phyloP scores from a whole-genome alignment of 768 basidiomycete genomes.

The Rossbeevera mucosa region DNA sequence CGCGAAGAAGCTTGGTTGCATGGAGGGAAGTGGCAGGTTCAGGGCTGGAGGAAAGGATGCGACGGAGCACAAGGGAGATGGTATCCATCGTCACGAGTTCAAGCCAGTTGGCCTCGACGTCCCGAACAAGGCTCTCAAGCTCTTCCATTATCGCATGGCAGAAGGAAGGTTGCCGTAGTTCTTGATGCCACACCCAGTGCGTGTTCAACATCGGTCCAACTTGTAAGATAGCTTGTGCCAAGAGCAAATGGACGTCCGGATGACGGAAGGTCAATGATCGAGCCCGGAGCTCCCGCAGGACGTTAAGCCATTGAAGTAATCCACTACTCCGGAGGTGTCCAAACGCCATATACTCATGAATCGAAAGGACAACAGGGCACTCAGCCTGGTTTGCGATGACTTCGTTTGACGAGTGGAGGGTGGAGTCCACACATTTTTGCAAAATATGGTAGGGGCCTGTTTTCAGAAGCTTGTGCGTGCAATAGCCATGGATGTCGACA shows the following conservation, averaged over 20 bases:
- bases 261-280: constrained; percentile 36
- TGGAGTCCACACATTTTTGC: constrained; percentile 34
- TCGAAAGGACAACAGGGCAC: constrained; percentile 37
- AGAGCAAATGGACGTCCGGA: constrained; percentile 38
- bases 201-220: constrained; percentile 29
- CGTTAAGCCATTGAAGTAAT: constrained; percentile 48
- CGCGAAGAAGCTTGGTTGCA: constrained; percentile 27
- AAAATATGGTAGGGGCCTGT: constrained; percentile 32
- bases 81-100: constrained; percentile 31
- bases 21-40: constrained; percentile 9
- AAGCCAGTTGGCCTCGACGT: constrained; percentile 41
- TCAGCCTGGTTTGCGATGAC: constrained; percentile 39
- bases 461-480: constrained; percentile 31
- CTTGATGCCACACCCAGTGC: constrained; percentile 37
- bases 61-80: constrained; percentile 32
- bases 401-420: constrained; percentile 40
- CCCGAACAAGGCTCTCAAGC: constrained; percentile 32
- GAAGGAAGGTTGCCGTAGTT: constrained; percentile 33
- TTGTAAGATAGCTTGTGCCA: constrained; percentile 44
- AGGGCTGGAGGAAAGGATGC: constrained; percentile 32
- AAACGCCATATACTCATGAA: constrained; percentile 47
- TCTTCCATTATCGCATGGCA: constrained; percentile 35
- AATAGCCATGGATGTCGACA: constrained; percentile 17
- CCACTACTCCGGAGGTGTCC: constrained; percentile 42
- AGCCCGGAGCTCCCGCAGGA: constrained; percentile 42